Evolutionary conservation across 2,329 filamentous ascomycete genomes (phyloP).

Genomic region (Colletotrichum cordylinicola): DNA sequence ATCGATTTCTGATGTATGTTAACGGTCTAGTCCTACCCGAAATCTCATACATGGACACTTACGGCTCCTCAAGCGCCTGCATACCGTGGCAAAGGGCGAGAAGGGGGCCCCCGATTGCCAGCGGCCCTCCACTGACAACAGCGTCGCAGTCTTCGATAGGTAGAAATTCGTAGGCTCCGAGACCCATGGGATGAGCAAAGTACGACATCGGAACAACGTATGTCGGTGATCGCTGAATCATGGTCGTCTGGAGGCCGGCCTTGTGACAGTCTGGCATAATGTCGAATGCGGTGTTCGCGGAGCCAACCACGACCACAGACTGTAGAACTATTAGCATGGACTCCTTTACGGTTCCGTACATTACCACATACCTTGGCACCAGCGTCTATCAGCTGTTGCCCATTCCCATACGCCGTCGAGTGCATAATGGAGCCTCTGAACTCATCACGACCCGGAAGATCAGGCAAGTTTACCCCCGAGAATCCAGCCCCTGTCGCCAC

Average conservation of each 20-base stretch:
- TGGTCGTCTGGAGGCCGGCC: conserved; percentile 36
- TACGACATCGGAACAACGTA: conserved; percentile 38
- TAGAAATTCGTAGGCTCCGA: conserved; percentile 35
- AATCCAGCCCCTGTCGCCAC: conserved; percentile 31
- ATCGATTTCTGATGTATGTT: conserved; percentile 1
- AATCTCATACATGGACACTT: neutral
- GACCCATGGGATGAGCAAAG: conserved; percentile 26
- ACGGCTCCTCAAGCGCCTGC: conserved; percentile 14
- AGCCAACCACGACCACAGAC: conserved; percentile 40
- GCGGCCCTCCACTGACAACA: neutral
- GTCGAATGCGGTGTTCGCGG: conserved; percentile 49
- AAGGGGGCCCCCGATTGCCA: conserved; percentile 9
- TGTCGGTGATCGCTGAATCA: conserved; percentile 39
- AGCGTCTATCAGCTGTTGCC: conserved; percentile 17
- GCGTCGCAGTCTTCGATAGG: conserved; percentile 27
- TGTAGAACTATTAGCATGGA: neutral
- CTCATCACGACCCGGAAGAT: conserved; percentile 21
- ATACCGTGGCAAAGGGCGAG: neutral
- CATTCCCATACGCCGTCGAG: conserved; percentile 28
- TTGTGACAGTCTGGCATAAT: conserved; percentile 37
- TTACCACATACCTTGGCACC: conserved; percentile 25
- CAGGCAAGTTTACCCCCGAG: conserved; percentile 27
- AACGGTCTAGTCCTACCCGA: neutral
- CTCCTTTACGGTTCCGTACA: neutral
- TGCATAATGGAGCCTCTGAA: conserved; percentile 32